Percentiles rank a stretch among this genome's conserved stretches.
Conservation (phyloP, 352 stramenopile species). For the Pythium grandisporangium region DNA sequence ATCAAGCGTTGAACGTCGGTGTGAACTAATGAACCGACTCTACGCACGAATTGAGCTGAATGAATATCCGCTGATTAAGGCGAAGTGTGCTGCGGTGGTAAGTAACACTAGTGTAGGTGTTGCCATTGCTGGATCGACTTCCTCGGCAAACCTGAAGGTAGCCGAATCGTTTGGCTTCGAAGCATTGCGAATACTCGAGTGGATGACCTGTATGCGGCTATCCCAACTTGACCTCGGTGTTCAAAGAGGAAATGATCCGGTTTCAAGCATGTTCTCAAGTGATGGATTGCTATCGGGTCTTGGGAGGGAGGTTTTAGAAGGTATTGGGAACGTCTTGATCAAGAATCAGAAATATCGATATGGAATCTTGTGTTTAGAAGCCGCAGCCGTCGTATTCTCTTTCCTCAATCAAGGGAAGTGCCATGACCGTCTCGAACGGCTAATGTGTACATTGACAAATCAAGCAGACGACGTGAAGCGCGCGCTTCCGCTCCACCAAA, state of each 20-base stretch:
- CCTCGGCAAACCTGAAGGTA: slow-evolving; percentile 26
- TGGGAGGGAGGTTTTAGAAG: slow-evolving; percentile 59
- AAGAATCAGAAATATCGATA: slow-evolving; percentile 86
- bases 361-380: slow-evolving; percentile 70
- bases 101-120: slow-evolving; percentile 36
- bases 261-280: slow-evolving; percentile 68
- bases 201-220: slow-evolving; percentile 23
- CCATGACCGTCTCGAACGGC: slow-evolving; percentile 69
- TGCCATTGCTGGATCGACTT: slow-evolving; percentile 21
- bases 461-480: slow-evolving; percentile 71
- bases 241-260: slow-evolving; percentile 5
- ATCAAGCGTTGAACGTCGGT: slow-evolving; percentile 11
- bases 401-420: slow-evolving; percentile 63
- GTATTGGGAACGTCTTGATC: slow-evolving; percentile 67
- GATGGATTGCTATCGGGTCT: slow-evolving; percentile 65
- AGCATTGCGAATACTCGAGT: slow-evolving; percentile 59
- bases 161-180: slow-evolving; percentile 72
- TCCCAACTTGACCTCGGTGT: slow-evolving; percentile 9
- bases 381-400: slow-evolving; percentile 42
- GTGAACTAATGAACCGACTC: slow-evolving; percentile 5
- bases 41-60: slow-evolving; percentile 8
- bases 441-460: slow-evolving; percentile 63
- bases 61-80: slow-evolving; percentile 58
- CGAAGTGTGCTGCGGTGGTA: slow-evolving; percentile 56
- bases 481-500: slow-evolving; percentile 69